Evolutionary conservation across 345 rosid species (phyloP).

Genomic region (Mercurialis annua): DNA sequence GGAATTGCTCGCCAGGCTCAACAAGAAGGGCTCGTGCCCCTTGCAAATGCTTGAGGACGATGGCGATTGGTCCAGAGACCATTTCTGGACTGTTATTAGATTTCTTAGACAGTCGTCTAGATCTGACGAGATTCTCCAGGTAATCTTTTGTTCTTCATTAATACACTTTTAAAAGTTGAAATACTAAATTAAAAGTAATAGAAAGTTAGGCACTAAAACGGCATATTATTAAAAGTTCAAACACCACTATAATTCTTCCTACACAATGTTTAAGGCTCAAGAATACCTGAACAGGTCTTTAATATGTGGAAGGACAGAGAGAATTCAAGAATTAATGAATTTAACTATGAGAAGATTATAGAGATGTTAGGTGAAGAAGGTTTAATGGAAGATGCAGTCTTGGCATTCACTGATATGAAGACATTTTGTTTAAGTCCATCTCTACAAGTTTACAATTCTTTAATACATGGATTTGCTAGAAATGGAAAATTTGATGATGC

Average conservation of each 20-base stretch:
- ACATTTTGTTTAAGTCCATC: slow-evolving; percentile 36
- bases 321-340: slow-evolving; percentile 40
- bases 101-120: slow-evolving; percentile 51
- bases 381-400: slow-evolving; percentile 43
- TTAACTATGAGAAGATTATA: slow-evolving; percentile 53
- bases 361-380: slow-evolving; percentile 44
- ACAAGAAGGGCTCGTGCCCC: slow-evolving; percentile 39
- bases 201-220: not conserved
- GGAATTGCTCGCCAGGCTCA: slow-evolving; percentile 38
- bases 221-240: not conserved
- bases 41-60: slow-evolving; percentile 48
- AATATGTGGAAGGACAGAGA: slow-evolving; percentile 56
- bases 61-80: slow-evolving; percentile 63
- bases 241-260: not conserved
- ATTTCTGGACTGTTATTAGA: slow-evolving; percentile 54
- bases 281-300: slow-evolving; percentile 46
- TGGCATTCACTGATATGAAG: slow-evolving; percentile 45
- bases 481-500: slow-evolving; percentile 51
- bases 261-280: slow-evolving; percentile 9
- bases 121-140: slow-evolving; percentile 49
- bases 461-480: slow-evolving; percentile 47
- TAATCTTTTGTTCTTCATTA: slow-evolving; percentile 18
- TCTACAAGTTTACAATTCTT: slow-evolving; percentile 44
- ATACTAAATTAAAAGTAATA: not conserved
- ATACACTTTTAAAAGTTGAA: not conserved